These are phyloP conservation scores for Castanea crenata DNA, from an alignment of 306 rosid species.

Conservation along the genomic window DNA sequence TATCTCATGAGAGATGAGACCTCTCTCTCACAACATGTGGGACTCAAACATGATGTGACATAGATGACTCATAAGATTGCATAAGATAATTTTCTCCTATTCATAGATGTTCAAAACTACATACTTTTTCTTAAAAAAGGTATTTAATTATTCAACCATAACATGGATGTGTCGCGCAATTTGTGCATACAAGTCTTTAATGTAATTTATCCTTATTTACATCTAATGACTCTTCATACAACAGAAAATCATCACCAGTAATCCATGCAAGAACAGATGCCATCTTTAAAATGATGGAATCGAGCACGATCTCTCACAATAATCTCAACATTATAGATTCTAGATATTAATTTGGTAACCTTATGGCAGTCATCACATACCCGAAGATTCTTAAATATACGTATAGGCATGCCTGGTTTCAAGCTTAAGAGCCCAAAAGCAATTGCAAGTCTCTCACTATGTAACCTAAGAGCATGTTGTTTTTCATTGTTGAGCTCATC, in stretches of 20 bases:
- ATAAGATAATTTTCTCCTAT: no score
- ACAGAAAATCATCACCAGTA: conserved; percentile 42
- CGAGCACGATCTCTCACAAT: conserved; percentile 68
- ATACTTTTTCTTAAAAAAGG: no score
- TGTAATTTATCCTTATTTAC: neutral
- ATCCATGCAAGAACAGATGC: conserved; percentile 71
- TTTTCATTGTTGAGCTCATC: conserved; percentile 43
- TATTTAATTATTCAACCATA: no score
- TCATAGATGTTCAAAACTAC: no score
- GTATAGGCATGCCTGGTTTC: conserved; percentile 49
- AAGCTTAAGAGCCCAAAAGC: conserved; percentile 63
- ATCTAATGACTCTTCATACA: neutral
- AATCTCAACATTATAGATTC: conserved; percentile 56
- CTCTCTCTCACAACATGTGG: no score
- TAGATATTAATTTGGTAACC: conserved; percentile 57
- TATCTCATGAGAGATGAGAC: no score
- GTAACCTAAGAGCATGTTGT: conserved; percentile 45
- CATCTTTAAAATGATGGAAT: conserved; percentile 68
- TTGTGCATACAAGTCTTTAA: neutral
- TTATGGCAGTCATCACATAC: conserved; percentile 72
- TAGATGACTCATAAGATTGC: no score
- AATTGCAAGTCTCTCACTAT: conserved; percentile 77
- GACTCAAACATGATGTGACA: no score
- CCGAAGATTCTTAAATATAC: conserved; percentile 70
- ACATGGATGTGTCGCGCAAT: neutral